These are phyloP conservation scores for Brachypodium distachyon DNA, from an alignment of 202 grass and related monocot genomes.

Conservation along the genomic window DNA sequence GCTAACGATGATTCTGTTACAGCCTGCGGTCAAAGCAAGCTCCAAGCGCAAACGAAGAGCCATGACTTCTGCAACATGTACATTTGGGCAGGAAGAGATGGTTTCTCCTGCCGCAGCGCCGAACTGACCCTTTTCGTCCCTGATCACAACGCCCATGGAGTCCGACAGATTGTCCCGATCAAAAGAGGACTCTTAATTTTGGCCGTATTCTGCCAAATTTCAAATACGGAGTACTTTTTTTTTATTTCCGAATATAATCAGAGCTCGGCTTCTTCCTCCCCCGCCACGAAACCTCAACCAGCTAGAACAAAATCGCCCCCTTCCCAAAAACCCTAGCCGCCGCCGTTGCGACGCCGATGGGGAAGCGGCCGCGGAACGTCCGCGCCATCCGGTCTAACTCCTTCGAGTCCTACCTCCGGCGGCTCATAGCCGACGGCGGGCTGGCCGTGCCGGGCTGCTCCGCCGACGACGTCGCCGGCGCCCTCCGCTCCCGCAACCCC, in stretches of 20 bases:
- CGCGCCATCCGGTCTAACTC: constrained; percentile 11
- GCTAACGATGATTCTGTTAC: too few species aligned
- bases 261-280: neutral
- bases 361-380: constrained; percentile 39
- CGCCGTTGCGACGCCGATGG: constrained; percentile 28
- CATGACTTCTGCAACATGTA: too few species aligned
- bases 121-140: too few species aligned
- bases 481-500: constrained; percentile 43
- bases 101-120: too few species aligned
- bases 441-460: constrained; percentile 22
- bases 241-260: too few species aligned
- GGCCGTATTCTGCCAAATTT: neutral
- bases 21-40: too few species aligned
- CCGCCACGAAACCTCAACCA: neutral
- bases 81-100: too few species aligned
- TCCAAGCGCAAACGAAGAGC: too few species aligned
- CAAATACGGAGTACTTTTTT: too few species aligned
- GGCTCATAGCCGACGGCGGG: constrained; percentile 26
- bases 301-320: neutral
- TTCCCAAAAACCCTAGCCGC: constrained; percentile 11
- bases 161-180: too few species aligned
- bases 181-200: too few species aligned
- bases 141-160: too few species aligned
- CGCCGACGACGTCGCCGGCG: constrained; percentile 35
- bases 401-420: constrained; percentile 24